Conservation (phyloP, 805 yeast species). For the Blastobotrys chiropterorum region DNA sequence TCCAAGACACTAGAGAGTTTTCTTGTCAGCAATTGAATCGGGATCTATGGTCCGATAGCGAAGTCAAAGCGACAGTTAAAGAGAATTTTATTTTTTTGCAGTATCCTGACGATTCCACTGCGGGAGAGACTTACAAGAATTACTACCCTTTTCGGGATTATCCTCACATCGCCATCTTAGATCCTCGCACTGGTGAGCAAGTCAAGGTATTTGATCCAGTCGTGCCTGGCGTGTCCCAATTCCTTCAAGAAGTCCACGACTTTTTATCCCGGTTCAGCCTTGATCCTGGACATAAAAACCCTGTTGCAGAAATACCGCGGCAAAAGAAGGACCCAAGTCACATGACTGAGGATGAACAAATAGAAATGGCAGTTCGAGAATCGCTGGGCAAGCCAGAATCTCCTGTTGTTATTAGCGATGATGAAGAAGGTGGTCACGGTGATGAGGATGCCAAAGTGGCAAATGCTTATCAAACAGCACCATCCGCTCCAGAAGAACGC, state of each 20-base stretch:
- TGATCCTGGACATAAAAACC: slow-evolving; percentile 58
- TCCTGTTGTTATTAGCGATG: slow-evolving; percentile 16
- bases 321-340: slow-evolving; percentile 60
- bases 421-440: slow-evolving; percentile 22
- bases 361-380: slow-evolving; percentile 65
- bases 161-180: slow-evolving; percentile 90
- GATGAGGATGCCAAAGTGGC: slow-evolving; percentile 14
- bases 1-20: slow-evolving; percentile 82
- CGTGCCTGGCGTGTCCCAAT: slow-evolving; percentile 53
- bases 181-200: slow-evolving; percentile 94
- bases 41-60: slow-evolving; percentile 79
- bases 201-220: slow-evolving; percentile 60
- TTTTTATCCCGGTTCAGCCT: slow-evolving; percentile 63
- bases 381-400: slow-evolving; percentile 31
- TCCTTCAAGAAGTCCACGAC: slow-evolving; percentile 61
- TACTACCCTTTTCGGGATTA: slow-evolving; percentile 64
- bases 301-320: slow-evolving; percentile 36
- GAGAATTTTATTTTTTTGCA: slow-evolving; percentile 79
- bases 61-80: slow-evolving; percentile 56
- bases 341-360: slow-evolving; percentile 79
- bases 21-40: slow-evolving; percentile 85
- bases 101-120: slow-evolving; percentile 69
- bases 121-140: slow-evolving; percentile 63
- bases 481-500: background rate
- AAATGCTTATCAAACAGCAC: background rate